A percentile compares a stretch with the other conserved stretches of the same genome.
Evolutionary conservation across 345 rosid genomes (phyloP).

Genomic region (Eucalyptus cladocalyx): DNA sequence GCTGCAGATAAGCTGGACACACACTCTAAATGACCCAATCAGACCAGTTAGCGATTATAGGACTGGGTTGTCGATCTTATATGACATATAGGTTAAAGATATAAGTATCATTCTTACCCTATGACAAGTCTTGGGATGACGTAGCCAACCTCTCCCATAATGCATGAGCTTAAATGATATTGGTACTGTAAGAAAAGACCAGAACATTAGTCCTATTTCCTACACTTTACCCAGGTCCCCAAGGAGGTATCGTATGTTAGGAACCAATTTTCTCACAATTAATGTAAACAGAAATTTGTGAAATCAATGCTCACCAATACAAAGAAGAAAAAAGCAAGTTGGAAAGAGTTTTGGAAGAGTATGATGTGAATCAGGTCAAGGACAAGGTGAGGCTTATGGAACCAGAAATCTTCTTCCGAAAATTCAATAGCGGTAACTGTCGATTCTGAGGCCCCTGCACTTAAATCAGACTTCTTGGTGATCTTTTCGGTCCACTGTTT

Average conservation of each 20-base stretch:
- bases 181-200: conserved; percentile 33
- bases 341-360: conserved; percentile 81
- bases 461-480: conserved; percentile 46
- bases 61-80: not conserved
- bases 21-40: conserved; percentile 13
- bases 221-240: not conserved
- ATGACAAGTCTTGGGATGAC: conserved; percentile 56
- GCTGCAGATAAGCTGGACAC: conserved; percentile 71
- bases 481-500: conserved; percentile 54
- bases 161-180: conserved; percentile 63
- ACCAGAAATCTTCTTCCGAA: conserved; percentile 77
- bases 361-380: conserved; percentile 62
- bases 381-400: conserved; percentile 36
- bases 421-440: conserved; percentile 32
- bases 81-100: not conserved
- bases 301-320: conserved; percentile 36
- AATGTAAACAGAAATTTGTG: not conserved
- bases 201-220: not conserved
- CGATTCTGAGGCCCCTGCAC: conserved; percentile 28
- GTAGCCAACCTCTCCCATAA: conserved; percentile 53
- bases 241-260: not conserved
- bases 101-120: conserved; percentile 33
- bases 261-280: not conserved
- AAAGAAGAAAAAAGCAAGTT: conserved; percentile 69
- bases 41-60: not conserved